phyloP scores from a whole-genome alignment of 345 rosid genomes.

The Populus simonii region DNA sequence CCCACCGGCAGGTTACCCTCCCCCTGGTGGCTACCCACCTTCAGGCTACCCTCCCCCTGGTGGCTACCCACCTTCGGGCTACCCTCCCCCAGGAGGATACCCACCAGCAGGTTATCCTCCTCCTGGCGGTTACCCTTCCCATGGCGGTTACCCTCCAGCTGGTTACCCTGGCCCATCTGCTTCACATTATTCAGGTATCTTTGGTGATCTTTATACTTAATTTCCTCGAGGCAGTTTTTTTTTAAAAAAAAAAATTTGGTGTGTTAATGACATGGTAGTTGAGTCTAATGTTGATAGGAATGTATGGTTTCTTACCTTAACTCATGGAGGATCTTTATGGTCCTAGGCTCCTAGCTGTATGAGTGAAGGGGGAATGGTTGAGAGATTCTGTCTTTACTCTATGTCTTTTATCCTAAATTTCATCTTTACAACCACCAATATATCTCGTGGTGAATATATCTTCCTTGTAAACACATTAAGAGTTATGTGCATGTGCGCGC shows the following conservation, averaged over 20 bases:
- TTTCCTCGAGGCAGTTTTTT: not conserved
- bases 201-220: not conserved
- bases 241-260: not conserved
- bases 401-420: too few species aligned
- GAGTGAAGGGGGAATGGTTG: too few species aligned
- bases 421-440: too few species aligned
- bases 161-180: constrained; percentile 53
- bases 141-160: constrained; percentile 28
- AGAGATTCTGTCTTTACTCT: too few species aligned
- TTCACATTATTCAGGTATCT: constrained; percentile 28
- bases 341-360: too few species aligned
- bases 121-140: constrained; percentile 32
- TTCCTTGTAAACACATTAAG: too few species aligned
- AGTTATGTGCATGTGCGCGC: too few species aligned
- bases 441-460: too few species aligned
- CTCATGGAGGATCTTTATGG: not conserved
- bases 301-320: not conserved
- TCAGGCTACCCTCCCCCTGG: constrained; percentile 48
- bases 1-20: constrained; percentile 43
- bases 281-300: not conserved
- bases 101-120: constrained; percentile 71
- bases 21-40: constrained; percentile 53
- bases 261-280: not conserved
- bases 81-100: constrained; percentile 29
- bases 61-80: constrained; percentile 25